These are phyloP conservation scores for Peronosclerospora sorghi DNA, from an alignment of 352 stramenopile species.

Conservation along the genomic window DNA sequence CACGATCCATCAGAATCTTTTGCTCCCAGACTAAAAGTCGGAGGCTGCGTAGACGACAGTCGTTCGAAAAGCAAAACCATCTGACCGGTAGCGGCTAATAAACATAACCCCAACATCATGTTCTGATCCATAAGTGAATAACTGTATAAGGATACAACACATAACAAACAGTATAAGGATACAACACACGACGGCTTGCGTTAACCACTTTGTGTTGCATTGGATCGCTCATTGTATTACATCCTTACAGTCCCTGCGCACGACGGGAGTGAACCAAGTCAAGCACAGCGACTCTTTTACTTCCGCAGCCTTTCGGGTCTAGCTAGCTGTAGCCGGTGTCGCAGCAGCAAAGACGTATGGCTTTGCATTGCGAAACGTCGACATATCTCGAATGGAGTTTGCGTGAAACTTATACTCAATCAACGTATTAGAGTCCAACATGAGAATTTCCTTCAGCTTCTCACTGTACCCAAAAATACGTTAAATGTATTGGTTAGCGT, in stretches of 20 bases:
- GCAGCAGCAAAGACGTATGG: conserved; percentile 83
- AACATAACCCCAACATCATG: too few species aligned
- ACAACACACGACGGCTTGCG: conserved; percentile 7
- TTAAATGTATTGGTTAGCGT: background rate
- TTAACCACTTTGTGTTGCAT: conserved; percentile 23
- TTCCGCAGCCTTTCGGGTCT: conserved; percentile 6
- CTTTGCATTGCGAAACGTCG: conserved; percentile 89
- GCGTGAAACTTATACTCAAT: conserved; percentile 93
- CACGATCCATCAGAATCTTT: conserved; percentile 62
- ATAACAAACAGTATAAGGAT: conserved; percentile 18
- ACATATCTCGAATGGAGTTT: conserved; percentile 89
- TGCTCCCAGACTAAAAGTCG: conserved; percentile 22
- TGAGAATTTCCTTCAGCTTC: conserved; percentile 90
- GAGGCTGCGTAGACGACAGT: too few species aligned
- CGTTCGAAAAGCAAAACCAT: too few species aligned
- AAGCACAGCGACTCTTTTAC: background rate
- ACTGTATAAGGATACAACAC: too few species aligned
- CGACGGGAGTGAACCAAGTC: too few species aligned
- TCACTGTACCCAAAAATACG: conserved; percentile 33
- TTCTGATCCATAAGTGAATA: too few species aligned
- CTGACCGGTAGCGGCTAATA: too few species aligned
- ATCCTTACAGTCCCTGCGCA: too few species aligned
- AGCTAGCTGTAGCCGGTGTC: conserved; percentile 37
- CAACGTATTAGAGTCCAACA: conserved; percentile 89
- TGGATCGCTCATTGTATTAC: too few species aligned